Percentiles rank a stretch among this genome's conserved stretches.
Evolutionary conservation across 345 rosid genomes (phyloP).

Genomic region (Gossypium thurberi): DNA sequence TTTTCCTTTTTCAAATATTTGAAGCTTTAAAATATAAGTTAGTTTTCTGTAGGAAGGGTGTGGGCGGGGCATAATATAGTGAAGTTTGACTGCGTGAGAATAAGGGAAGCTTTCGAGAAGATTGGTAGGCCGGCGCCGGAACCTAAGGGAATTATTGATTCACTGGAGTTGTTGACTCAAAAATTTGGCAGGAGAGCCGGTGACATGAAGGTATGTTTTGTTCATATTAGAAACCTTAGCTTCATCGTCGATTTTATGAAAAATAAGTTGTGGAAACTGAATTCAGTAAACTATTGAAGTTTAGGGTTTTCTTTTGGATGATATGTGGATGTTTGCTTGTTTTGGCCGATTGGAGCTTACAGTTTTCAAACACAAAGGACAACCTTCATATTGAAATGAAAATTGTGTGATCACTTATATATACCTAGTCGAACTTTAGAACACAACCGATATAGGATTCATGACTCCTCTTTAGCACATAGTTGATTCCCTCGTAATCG

Average conservation of each 20-base stretch:
- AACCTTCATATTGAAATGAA: background rate
- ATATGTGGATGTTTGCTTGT: background rate
- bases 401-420: background rate
- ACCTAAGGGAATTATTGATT: slow-evolving; percentile 75
- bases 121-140: slow-evolving; percentile 64
- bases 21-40: background rate
- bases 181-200: slow-evolving; percentile 92
- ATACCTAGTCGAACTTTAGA: background rate
- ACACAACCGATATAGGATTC: background rate
- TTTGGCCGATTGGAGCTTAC: background rate
- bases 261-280: background rate
- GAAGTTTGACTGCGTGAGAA: slow-evolving; percentile 77
- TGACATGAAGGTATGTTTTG: slow-evolving; percentile 63
- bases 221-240: background rate
- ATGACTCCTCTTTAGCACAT: background rate
- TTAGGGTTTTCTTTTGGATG: background rate
- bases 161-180: slow-evolving; percentile 63
- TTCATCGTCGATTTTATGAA: background rate
- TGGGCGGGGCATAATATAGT: slow-evolving; percentile 96
- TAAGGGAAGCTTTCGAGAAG: slow-evolving; percentile 69
- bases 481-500: background rate
- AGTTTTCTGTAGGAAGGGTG: slow-evolving; percentile 51
- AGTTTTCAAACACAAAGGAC: background rate
- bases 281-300: background rate
- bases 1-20: background rate